Evolutionary conservation across 2,329 filamentous ascomycete species (phyloP), one percentile per base, ranked within the genome.

Genomic region (Ceratocystiopsis sp.): DNA sequence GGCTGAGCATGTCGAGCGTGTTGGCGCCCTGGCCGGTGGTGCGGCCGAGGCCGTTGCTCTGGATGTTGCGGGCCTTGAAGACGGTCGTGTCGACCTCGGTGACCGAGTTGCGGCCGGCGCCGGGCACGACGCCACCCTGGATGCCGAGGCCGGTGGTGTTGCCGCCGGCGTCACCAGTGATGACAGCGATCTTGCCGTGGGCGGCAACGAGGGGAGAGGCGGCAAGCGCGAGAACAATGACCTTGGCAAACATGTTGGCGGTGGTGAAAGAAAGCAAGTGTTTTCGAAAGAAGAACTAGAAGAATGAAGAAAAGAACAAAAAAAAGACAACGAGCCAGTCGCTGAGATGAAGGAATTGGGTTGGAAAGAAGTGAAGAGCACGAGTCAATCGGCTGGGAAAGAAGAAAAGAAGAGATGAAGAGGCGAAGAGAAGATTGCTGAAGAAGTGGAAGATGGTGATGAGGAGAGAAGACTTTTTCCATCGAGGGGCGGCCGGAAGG

Each of bases 41-140:
- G 32, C 48, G 51, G 47, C 63, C 63, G 32, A 65, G 58, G 18
- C 61, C 59, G 48, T 65, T 52, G 37, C 55, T 55, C 42, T 52
- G 49, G 46, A 60, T 55, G 35, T 58, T 53, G 49, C 50, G 58
- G 16, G 48, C 52, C 17, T 48, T 45, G 56, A 67, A 67, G 48
- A 67, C 58, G 35, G 64, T 67, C 29, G 64, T 66, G 51, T 67
- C 65, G 33, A 61, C 52, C 49, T 67, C 63, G 2, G 63, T 66
- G n/a, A n/a, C n/a, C n/a, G 49, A 52, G 57, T 66, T 66, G 19
- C 50, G 51, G 17, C 64, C 63, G 0, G 61, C 46, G 9, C 59
- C 58, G 8, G 64, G 62, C 15, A 67, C 59, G 43, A 63, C 49
- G 34, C 50, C 61, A 38, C 63, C 62, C 46, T 56, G 50, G 46